Percentiles rank a stretch among this genome's conserved stretches.
Conservation (phyloP, 2,329 filamentous ascomycete genomes). For the Monosporascus sp. region DNA sequence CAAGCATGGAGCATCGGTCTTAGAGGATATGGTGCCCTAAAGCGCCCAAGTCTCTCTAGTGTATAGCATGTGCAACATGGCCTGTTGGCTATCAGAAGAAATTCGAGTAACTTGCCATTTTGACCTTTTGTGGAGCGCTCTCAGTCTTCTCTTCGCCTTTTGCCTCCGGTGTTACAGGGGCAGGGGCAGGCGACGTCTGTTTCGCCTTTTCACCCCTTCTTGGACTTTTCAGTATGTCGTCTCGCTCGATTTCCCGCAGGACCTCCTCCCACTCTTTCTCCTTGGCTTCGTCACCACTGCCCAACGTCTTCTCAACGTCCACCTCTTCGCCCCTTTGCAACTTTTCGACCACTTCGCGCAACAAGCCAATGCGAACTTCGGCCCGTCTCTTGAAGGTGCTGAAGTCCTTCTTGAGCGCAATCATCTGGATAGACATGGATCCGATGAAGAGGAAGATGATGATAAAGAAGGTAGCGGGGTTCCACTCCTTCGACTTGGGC, state of each 20-base stretch:
- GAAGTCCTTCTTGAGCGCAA: slow-evolving; percentile 72
- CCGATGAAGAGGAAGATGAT: slow-evolving; percentile 82
- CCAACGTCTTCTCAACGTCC: slow-evolving; percentile 77
- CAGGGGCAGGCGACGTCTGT: slow-evolving; percentile 15
- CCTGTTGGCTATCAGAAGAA: slow-evolving; percentile 41
- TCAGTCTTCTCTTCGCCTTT: slow-evolving; percentile 15
- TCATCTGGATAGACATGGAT: slow-evolving; percentile 91
- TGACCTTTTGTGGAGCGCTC: slow-evolving; percentile 15
- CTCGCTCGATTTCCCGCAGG: slow-evolving; percentile 60
- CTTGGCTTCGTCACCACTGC: slow-evolving; percentile 67
- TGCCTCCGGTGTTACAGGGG: slow-evolving; percentile 17
- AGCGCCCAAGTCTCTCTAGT: slow-evolving; percentile 2
- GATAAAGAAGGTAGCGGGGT: slow-evolving; percentile 78
- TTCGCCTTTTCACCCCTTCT: slow-evolving; percentile 38
- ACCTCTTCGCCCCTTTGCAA: slow-evolving; percentile 70
- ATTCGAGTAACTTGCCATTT: slow-evolving; percentile 32
- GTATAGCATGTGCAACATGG: slow-evolving; percentile 10
- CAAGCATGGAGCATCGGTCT: slow-evolving; percentile 32
- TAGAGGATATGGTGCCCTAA: slow-evolving; percentile 58
- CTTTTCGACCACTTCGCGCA: slow-evolving; percentile 70
- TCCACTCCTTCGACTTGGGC: slow-evolving; percentile 60
- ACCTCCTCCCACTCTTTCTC: slow-evolving; percentile 88
- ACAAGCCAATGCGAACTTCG: slow-evolving; percentile 69
- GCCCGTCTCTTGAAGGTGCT: slow-evolving; percentile 67
- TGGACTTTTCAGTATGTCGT: slow-evolving; percentile 48